These are phyloP conservation scores for Nitzschia sp. DNA, from an alignment of 108 stramenopile genomes.

Conservation along the genomic window DNA sequence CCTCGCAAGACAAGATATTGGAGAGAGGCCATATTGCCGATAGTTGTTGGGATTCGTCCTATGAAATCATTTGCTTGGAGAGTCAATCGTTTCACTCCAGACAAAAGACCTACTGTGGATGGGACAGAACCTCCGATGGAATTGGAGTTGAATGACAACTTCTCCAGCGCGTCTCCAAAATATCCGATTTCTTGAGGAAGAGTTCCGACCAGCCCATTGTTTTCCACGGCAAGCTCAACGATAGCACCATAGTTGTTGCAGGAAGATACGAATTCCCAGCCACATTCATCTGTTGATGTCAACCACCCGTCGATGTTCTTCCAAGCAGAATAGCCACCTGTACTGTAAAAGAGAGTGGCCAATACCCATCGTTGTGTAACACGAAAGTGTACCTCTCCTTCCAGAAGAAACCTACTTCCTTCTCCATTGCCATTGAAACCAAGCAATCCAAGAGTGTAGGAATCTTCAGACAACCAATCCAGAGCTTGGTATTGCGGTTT, in stretches of 20 bases:
- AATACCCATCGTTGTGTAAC: slow-evolving; percentile 31
- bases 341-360: slow-evolving; percentile 13
- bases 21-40: background rate
- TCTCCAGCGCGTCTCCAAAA: background rate
- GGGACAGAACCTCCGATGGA: slow-evolving; percentile 3
- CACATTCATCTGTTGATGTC: slow-evolving; percentile 31
- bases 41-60: background rate
- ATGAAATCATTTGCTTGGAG: background rate
- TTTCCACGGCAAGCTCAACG: slow-evolving; percentile 8
- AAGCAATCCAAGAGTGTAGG: background rate
- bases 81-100: background rate
- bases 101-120: slow-evolving; percentile 11
- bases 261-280: slow-evolving; percentile 23
- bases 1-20: background rate
- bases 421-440: background rate
- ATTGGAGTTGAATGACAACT: slow-evolving; percentile 8
- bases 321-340: background rate
- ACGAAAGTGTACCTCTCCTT: background rate
- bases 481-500: slow-evolving; percentile 18
- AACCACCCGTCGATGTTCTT: slow-evolving; percentile 21
- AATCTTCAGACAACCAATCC: slow-evolving; percentile 8
- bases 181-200: slow-evolving; percentile 10
- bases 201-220: slow-evolving; percentile 18
- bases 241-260: background rate
- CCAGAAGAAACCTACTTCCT: background rate